phyloP scores from a whole-genome alignment of 2,329 filamentous ascomycete genomes.

The Neonectria hederae region DNA sequence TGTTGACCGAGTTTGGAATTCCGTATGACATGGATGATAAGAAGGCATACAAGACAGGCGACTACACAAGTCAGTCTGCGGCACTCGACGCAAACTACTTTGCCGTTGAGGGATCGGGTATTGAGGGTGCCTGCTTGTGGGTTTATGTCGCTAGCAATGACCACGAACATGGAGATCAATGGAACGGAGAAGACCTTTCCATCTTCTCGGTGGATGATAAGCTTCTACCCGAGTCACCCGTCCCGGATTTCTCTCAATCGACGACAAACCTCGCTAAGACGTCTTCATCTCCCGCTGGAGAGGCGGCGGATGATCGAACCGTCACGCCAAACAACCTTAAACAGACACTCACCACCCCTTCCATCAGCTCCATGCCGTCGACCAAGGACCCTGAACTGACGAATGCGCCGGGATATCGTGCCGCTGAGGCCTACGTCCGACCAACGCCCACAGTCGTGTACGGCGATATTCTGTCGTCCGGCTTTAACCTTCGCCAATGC shows the following conservation, averaged over 20 bases:
- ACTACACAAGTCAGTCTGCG: slow-evolving; percentile 90
- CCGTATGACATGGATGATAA: slow-evolving; percentile 99
- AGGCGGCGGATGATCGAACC: slow-evolving; percentile 61
- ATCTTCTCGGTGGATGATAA: slow-evolving; percentile 89
- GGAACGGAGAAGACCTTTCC: slow-evolving; percentile 97
- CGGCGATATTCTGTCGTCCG: slow-evolving; percentile 75
- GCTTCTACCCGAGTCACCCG: slow-evolving; percentile 61
- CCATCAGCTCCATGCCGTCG: slow-evolving; percentile 68
- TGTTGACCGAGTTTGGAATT: slow-evolving; percentile 96
- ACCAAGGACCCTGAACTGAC: slow-evolving; percentile 65
- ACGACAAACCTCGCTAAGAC: slow-evolving; percentile 51
- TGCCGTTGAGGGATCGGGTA: slow-evolving; percentile 82
- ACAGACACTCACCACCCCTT: slow-evolving; percentile 73
- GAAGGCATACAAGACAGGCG: slow-evolving; percentile 92
- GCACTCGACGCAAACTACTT: slow-evolving; percentile 98
- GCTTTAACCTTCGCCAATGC: slow-evolving; percentile 84
- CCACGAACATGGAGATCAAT: slow-evolving; percentile 89
- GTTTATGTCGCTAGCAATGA: slow-evolving; percentile 85
- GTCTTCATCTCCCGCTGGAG: slow-evolving; percentile 42
- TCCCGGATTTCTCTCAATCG: slow-evolving; percentile 59
- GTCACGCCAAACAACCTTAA: slow-evolving; percentile 82
- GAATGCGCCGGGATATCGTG: slow-evolving; percentile 79
- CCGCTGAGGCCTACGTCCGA: slow-evolving; percentile 91
- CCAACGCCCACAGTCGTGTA: slow-evolving; percentile 81
- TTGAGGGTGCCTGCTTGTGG: slow-evolving; percentile 92